These are phyloP conservation scores for Zelonia costaricensis DNA, from an alignment of 208 protist species.

Conservation along the genomic window DNA sequence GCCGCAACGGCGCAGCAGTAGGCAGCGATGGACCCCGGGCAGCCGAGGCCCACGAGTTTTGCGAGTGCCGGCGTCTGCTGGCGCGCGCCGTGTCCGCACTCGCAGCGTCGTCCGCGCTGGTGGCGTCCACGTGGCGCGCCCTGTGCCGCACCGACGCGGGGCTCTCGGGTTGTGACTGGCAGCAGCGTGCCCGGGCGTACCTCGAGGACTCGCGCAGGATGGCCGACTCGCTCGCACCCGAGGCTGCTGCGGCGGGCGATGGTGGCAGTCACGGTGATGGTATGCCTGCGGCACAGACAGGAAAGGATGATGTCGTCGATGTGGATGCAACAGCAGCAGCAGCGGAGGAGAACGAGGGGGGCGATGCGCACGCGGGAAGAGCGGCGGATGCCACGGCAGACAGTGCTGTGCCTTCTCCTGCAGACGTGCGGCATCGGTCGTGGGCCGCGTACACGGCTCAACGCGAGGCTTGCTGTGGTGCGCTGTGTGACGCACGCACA, in stretches of 20 bases:
- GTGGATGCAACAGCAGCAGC: too few relatives aligned
- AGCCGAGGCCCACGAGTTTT: not conserved
- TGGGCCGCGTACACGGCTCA: conserved; percentile 3
- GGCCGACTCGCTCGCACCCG: too few relatives aligned
- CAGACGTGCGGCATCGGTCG: not conserved
- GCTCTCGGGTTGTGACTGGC: conserved; percentile 36
- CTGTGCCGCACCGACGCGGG: conserved; percentile 42
- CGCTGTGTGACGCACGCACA: not conserved
- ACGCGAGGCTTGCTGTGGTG: not conserved
- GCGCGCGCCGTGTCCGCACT: not conserved
- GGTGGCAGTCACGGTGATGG: too few relatives aligned
- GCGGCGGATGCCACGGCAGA: too few relatives aligned
- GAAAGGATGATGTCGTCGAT: too few relatives aligned
- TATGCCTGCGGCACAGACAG: too few relatives aligned
- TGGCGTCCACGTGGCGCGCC: conserved; percentile 57
- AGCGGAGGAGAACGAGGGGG: too few relatives aligned
- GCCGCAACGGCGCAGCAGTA: not conserved
- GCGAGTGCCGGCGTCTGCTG: not conserved
- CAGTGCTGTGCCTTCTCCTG: not conserved
- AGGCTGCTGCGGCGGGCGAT: not conserved
- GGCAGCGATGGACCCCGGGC: not conserved
- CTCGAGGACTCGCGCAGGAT: not conserved
- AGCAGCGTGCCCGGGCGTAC: conserved; percentile 14
- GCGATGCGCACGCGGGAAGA: too few relatives aligned
- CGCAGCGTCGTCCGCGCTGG: conserved; percentile 18